phyloP scores from a whole-genome alignment of 2,329 filamentous ascomycete genomes.

The Xylaria sp. region DNA sequence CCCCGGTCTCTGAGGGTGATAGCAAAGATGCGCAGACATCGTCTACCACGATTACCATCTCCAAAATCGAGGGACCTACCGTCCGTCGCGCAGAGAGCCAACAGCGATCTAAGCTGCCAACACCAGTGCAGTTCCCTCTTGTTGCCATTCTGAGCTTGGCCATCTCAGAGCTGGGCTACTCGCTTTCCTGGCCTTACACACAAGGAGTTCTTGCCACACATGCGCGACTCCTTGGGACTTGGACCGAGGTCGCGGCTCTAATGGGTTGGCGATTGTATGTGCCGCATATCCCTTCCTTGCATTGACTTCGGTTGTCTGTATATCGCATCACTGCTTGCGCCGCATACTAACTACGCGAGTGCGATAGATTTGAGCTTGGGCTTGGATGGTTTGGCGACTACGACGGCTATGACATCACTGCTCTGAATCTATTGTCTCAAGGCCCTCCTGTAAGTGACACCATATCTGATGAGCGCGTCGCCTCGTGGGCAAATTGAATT shows the following conservation, averaged over 20 bases:
- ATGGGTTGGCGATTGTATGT: conserved; percentile 62
- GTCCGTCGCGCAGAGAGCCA: conserved; percentile 13
- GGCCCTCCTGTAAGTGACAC: conserved; percentile 67
- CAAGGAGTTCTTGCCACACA: conserved; percentile 70
- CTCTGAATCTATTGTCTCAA: conserved; percentile 72
- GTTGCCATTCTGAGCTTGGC: conserved; percentile 61
- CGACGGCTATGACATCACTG: conserved; percentile 73
- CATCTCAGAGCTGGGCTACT: conserved; percentile 69
- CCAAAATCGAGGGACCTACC: conserved; percentile 36
- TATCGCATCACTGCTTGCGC: not conserved
- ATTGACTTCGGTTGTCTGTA: not conserved
- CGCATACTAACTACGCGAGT: conserved; percentile 46
- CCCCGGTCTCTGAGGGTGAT: conserved; percentile 2
- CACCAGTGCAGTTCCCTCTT: conserved; percentile 57
- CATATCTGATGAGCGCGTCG: not conserved
- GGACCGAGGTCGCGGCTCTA: conserved; percentile 63
- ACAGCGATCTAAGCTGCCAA: conserved; percentile 48
- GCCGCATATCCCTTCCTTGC: conserved; percentile 1
- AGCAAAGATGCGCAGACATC: conserved; percentile 19
- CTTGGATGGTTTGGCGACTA: conserved; percentile 76
- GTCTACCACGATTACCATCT: conserved; percentile 33
- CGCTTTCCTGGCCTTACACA: conserved; percentile 63
- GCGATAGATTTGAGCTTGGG: conserved; percentile 69
- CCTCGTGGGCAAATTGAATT: not conserved
- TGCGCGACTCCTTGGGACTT: conserved; percentile 66